Evolutionary conservation across 1,139 yeast species (phyloP).

Genomic region (Candida frijolesensis): DNA sequence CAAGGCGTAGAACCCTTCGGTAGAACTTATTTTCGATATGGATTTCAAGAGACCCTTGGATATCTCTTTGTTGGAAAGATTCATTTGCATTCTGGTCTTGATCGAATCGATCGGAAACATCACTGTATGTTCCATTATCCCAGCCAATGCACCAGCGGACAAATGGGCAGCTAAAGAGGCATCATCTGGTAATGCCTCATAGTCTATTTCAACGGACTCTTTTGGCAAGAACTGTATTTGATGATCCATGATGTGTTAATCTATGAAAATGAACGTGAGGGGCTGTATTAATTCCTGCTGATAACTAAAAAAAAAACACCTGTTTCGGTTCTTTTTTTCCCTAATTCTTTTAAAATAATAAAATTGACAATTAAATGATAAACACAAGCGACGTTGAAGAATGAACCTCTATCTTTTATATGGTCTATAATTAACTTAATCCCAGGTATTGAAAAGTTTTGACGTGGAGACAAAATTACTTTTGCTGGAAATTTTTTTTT

Average conservation of each 20-base stretch:
- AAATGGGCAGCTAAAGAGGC: constrained; percentile 84
- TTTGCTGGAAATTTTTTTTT: constrained; percentile 4
- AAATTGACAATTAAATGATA: background rate
- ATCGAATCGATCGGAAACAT: constrained; percentile 96
- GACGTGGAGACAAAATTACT: constrained; percentile 7
- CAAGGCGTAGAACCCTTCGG: constrained; percentile 88
- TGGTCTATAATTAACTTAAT: background rate
- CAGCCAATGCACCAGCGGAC: constrained; percentile 95
- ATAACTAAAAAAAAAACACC: background rate
- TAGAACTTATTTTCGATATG: constrained; percentile 72
- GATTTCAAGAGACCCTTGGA: constrained; percentile 53
- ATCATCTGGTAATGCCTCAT: constrained; percentile 88
- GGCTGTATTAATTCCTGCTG: background rate
- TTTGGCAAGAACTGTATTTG: constrained; percentile 19
- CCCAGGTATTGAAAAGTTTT: background rate
- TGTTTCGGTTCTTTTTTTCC: background rate
- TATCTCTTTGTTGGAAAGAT: constrained; percentile 41
- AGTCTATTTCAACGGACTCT: constrained; percentile 62
- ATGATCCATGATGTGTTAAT: constrained; percentile 15
- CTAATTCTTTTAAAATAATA: background rate
- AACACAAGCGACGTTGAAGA: background rate
- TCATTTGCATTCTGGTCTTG: constrained; percentile 93
- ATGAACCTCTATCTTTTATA: background rate
- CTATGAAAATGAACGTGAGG: background rate
- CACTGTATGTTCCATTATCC: constrained; percentile 96